Conservation (phyloP, 257 asterid species). For the Mitragyna speciosa region DNA sequence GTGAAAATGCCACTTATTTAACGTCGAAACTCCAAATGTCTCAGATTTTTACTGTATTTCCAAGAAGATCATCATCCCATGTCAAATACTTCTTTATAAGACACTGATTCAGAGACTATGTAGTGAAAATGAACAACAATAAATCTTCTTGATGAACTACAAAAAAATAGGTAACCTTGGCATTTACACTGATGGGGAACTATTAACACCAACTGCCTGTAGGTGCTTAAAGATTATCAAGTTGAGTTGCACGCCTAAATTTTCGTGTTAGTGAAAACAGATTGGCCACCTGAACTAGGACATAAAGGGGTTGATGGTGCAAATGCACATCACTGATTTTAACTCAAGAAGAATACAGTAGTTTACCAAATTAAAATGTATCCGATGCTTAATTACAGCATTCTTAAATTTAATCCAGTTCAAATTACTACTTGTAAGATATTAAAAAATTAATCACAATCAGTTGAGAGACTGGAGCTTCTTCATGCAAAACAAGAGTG, state of each 20-base stretch:
- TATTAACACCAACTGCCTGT: neutral
- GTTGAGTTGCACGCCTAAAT: neutral
- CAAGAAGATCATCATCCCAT: neutral
- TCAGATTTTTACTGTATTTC: neutral
- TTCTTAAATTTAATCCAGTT: neutral
- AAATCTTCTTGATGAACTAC: neutral
- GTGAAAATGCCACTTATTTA: too few species aligned
- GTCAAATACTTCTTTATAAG: neutral
- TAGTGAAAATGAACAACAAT: neutral
- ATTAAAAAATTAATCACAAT: neutral
- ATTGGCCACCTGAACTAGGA: neutral
- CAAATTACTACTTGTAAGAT: neutral
- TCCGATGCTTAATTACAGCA: neutral
- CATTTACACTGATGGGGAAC: neutral
- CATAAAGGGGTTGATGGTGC: neutral
- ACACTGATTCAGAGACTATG: neutral
- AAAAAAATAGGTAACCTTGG: neutral
- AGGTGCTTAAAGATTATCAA: neutral
- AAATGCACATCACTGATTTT: neutral
- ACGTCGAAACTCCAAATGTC: neutral
- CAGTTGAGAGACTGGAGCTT: neutral
- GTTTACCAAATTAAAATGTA: neutral
- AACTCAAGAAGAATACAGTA: neutral
- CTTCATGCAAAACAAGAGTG: slow-evolving; percentile 2
- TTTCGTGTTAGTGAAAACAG: neutral